Evolutionary conservation across 148 eudicot genomes (phyloP).

Genomic region (Limonium bicolor): DNA sequence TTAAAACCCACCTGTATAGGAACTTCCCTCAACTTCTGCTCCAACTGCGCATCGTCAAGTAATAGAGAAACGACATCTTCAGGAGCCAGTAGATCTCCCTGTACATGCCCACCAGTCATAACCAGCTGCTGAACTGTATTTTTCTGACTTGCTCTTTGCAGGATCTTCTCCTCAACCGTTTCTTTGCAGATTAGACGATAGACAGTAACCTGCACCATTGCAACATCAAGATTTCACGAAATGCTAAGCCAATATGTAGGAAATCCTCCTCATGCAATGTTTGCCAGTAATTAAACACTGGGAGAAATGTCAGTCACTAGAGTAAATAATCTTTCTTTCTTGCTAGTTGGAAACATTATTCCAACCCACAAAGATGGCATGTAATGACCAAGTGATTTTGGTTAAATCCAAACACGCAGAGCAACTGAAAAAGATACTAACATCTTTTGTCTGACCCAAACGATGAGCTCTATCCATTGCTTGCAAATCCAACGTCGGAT

Average conservation of each 20-base stretch:
- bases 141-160: slow-evolving; percentile 94
- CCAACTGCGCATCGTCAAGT: slow-evolving; percentile 84
- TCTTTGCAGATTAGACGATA: slow-evolving; percentile 94
- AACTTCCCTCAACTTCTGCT: slow-evolving; percentile 79
- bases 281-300: too few species aligned
- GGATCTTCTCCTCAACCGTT: slow-evolving; percentile 92
- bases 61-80: slow-evolving; percentile 94
- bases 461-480: slow-evolving; percentile 99
- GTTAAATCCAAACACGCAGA: not conserved
- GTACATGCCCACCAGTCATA: slow-evolving; percentile 99
- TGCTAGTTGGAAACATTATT: too few species aligned
- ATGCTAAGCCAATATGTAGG: too few species aligned
- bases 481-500: slow-evolving; percentile 93
- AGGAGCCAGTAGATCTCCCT: slow-evolving; percentile 90
- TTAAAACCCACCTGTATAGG: slow-evolving; percentile 36
- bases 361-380: slow-evolving; percentile 17
- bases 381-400: slow-evolving; percentile 44
- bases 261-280: too few species aligned
- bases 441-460: slow-evolving; percentile 96
- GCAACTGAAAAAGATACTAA: slow-evolving; percentile 22
- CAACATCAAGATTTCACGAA: not conserved
- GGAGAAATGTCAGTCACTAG: too few species aligned
- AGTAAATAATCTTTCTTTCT: too few species aligned
- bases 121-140: slow-evolving; percentile 97
- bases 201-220: slow-evolving; percentile 61